Evolutionary conservation across 2,329 filamentous ascomycete genomes (phyloP), one percentile per base, ranked within the genome.

Genomic region (Grosmannia huntii): DNA sequence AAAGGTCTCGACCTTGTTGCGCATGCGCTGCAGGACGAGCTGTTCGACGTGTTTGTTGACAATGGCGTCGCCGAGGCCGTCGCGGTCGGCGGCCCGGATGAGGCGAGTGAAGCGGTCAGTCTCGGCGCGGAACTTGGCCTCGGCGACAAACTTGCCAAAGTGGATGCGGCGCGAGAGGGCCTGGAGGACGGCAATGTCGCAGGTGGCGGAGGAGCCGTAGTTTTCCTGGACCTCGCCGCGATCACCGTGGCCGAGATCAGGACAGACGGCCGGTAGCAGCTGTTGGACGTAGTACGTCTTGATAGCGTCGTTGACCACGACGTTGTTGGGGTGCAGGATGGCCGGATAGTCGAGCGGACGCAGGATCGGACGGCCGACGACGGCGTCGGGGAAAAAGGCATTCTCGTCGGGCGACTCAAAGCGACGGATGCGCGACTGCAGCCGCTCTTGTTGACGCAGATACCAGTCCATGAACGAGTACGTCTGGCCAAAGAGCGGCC

Each of bases 61-160:
- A 69, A 99, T 99, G 44, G 91, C 90, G 36, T 84, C 85, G 66
- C 86, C 90, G 64, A 99, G 92, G 2, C 86, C 92, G 58, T 84
- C 76, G 6, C 87, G 79, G 71, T 99, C 91, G 61, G 78, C 84
- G 1, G 83, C 86, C 70, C 85, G 84, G 74, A 99, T 97, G 72
- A 97, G 72, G 62, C 77, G 77, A 6, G 88, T 91, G 70, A 92
- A 99, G 62, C 76, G 81, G 65, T 91, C 89, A 33, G 84, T 80
- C 65, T 97, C 89, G 53, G 87, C 85, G 65, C 82, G 81, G 73
- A 96, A 99, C 75, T 99, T 99, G 60, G 86, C 85, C 78, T 99
- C 94, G 50, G 94, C 94, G 10, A 99, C 94, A 67, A 97, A 97
- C 75, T 97, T 99, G 65, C 94, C 94, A 74, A 96, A 99, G 73